Evolutionary conservation across 148 eudicot genomes (phyloP), one percentile per base, ranked within the genome.

Genomic region (Nepenthes mirabilis): DNA sequence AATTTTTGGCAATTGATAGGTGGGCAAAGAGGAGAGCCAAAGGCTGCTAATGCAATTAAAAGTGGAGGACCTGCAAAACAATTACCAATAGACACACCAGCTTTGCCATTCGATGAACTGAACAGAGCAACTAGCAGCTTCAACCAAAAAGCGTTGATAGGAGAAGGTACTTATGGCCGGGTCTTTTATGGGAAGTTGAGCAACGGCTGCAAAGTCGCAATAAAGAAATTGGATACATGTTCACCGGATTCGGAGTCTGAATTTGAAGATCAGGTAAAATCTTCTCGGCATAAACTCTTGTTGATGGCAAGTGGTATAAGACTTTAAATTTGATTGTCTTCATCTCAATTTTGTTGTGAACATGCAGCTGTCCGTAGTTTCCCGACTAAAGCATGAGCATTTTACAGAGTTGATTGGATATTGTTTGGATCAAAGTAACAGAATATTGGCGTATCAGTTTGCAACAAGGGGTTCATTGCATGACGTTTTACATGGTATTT

Each of bases 151-250:
- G 65, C 86, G 34, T 60, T 88, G 70, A 68, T 88, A 23, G 95
- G 95, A 51, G 95, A 88, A 63, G 95, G 95, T 43, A 88, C 99
- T 9, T 90, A 87, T 65, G 97, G 97, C 11, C 80, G 95, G 5
- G 97, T 90, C 50, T 90, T 80, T 33, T 74, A 37, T 65, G 97
- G 75, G 4, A 84, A 63, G 55, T 52, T 90, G 67, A 81, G 68
- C 63, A 40, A 59, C 65, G 97, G 87, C 8, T 33, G 56, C 50
- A 62, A 67, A 48, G 88, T 78, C 56, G 97, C 97, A 2, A 68
- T 90, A 5, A 90, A 90, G 77, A 87, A 79, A 71, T 67, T 87
- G 47, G 97, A 90, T 52, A 78, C 86, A 3, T 61, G 80, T 62
- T 74, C 96, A 7, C 72, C 81, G 51, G 97, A 90, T 57, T 77